These are phyloP conservation scores for Phycomyces nitens DNA, from an alignment of 192 early-diverging fungal species.

Conservation along the genomic window DNA sequence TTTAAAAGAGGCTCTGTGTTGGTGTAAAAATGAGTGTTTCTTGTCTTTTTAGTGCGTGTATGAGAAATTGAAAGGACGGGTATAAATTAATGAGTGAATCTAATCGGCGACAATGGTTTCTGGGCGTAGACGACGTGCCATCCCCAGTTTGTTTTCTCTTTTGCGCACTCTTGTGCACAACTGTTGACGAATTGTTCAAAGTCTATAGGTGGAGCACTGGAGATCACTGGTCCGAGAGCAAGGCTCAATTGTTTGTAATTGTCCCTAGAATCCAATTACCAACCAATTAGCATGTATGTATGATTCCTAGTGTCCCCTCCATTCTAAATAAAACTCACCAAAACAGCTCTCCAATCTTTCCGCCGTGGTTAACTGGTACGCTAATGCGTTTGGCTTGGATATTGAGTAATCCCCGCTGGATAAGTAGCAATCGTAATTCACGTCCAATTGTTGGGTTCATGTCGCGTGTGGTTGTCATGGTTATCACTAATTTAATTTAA, in stretches of 20 bases:
- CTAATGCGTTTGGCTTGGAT: background rate
- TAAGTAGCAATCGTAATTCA: background rate
- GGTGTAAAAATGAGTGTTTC: too few species aligned
- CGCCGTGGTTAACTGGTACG: slow-evolving; percentile 9
- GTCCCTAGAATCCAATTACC: slow-evolving; percentile 15
- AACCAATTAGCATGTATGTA: too few species aligned
- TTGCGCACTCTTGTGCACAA: background rate
- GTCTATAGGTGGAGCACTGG: background rate
- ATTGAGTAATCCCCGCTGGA: background rate
- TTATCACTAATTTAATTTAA: too few species aligned
- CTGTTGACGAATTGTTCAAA: background rate
- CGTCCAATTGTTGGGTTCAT: background rate
- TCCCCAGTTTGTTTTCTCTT: slow-evolving; percentile 6
- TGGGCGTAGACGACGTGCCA: slow-evolving; percentile 7
- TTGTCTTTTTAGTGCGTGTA: too few species aligned
- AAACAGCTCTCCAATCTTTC: slow-evolving; percentile 5
- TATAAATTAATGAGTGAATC: background rate
- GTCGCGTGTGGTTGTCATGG: background rate
- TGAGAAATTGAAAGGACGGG: background rate
- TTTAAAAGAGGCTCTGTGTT: background rate
- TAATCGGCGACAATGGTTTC: slow-evolving; percentile 2
- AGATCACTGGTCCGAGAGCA: background rate
- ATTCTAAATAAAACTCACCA: too few species aligned
- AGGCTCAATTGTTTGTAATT: slow-evolving; percentile 7
- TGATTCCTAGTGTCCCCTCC: too few species aligned